Evolutionary conservation across 805 yeast genomes (phyloP).

Genomic region (Starmerella riodocensis): DNA sequence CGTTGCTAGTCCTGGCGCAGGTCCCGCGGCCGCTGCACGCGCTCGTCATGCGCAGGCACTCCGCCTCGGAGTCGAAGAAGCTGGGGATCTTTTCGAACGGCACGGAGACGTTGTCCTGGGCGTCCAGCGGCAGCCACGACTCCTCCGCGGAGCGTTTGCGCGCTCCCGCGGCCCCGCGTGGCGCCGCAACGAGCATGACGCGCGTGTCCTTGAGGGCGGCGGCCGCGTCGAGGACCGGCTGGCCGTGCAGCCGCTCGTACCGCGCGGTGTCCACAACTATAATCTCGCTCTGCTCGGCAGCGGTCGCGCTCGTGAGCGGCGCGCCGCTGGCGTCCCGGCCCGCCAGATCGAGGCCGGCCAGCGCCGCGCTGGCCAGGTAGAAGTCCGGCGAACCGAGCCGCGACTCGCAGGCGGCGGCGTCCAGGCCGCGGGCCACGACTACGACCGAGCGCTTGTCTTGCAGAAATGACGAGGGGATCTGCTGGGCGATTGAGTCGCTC

Average conservation of each 20-base stretch:
- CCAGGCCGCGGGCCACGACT: conserved; percentile 17
- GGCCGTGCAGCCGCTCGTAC: background rate
- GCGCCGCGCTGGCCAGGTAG: conserved; percentile 6
- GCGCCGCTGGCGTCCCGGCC: background rate
- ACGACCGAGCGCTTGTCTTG: conserved; percentile 15
- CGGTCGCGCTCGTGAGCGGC: background rate
- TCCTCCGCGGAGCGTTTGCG: background rate
- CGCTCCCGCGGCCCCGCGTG: conserved; percentile 1
- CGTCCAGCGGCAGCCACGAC: background rate
- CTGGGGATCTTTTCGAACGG: conserved; percentile 5
- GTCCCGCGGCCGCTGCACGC: conserved; percentile 30
- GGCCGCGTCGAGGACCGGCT: background rate
- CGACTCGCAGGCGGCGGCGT: conserved; percentile 8
- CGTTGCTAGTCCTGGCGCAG: conserved; percentile 25
- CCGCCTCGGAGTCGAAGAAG: conserved; percentile 22
- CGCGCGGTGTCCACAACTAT: conserved; percentile 1
- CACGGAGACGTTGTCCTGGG: background rate
- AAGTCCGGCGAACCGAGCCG: conserved; percentile 17
- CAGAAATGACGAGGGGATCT: conserved; percentile 18
- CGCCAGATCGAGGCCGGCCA: background rate
- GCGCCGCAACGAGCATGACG: conserved; percentile 18
- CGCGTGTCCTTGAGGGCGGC: background rate
- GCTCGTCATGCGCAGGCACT: conserved; percentile 26
- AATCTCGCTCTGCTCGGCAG: background rate
- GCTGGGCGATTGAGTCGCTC: conserved; percentile 9